These are phyloP conservation scores for Whalleya microplaca DNA, from an alignment of 2,329 filamentous ascomycete species.

Conservation along the genomic window DNA sequence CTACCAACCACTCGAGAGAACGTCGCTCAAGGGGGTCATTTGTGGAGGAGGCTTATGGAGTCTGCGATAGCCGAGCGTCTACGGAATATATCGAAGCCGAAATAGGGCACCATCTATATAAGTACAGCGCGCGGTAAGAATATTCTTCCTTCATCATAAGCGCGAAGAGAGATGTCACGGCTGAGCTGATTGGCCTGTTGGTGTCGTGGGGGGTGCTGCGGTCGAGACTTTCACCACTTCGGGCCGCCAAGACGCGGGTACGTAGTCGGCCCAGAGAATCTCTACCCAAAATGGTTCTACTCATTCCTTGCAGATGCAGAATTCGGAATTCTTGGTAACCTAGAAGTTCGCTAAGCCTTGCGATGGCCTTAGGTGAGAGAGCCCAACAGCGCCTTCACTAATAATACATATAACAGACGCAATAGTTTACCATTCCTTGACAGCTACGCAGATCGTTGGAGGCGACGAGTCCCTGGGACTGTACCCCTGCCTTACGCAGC, in stretches of 20 bases:
- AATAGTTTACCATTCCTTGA: constrained; percentile 9
- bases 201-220: constrained; percentile 23
- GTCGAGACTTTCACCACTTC: constrained; percentile 26
- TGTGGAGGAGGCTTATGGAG: constrained; percentile 15
- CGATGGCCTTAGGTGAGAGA: not conserved
- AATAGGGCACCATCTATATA: constrained; percentile 12
- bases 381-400: constrained; percentile 7
- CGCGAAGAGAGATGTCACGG: constrained; percentile 16
- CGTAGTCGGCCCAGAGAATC: constrained; percentile 22
- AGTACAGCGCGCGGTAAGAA: constrained; percentile 9
- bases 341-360: constrained; percentile 9
- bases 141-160: constrained; percentile 16
- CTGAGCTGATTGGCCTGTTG: constrained; percentile 17
- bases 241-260: constrained; percentile 22
- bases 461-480: not conserved
- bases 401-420: constrained; percentile 5
- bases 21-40: constrained; percentile 10
- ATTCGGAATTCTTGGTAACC: constrained; percentile 13
- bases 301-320: constrained; percentile 22
- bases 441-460: constrained; percentile 4
- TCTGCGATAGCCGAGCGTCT: constrained; percentile 17
- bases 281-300: constrained; percentile 10
- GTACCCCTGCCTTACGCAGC: not conserved
- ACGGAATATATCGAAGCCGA: constrained; percentile 4
- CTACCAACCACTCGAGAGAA: constrained; percentile 17